phyloP scores from a whole-genome alignment of 1,284 basidiomycete species.

The Polyporus tsugae region DNA sequence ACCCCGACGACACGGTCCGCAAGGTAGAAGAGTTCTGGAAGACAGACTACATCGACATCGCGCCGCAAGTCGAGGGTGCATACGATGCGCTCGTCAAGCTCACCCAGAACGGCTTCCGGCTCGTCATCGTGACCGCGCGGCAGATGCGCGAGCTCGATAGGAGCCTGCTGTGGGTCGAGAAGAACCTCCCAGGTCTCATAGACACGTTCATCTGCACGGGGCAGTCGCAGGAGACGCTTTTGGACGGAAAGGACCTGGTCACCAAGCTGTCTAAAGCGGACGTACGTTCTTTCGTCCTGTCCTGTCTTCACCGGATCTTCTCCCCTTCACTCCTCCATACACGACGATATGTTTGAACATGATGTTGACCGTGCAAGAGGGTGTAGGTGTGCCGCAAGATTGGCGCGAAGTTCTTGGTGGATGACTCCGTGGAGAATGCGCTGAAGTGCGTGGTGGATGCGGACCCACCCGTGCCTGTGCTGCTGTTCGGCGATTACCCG shows the following conservation, averaged over 20 bases:
- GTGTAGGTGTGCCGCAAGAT: slow-evolving; percentile 69
- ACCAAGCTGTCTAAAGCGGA: slow-evolving; percentile 76
- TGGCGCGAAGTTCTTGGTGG: slow-evolving; percentile 71
- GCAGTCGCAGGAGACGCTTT: slow-evolving; percentile 66
- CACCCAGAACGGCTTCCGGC: slow-evolving; percentile 68
- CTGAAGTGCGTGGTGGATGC: slow-evolving; percentile 56
- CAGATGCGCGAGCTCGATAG: slow-evolving; percentile 62
- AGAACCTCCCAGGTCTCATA: slow-evolving; percentile 74
- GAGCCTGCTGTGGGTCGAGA: slow-evolving; percentile 74
- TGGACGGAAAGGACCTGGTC: slow-evolving; percentile 57
- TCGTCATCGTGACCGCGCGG: slow-evolving; percentile 82
- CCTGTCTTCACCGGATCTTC: not conserved
- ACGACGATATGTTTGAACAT: too few relatives aligned
- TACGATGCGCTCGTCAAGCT: slow-evolving; percentile 64
- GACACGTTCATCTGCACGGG: slow-evolving; percentile 80
- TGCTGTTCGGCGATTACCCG: slow-evolving; percentile 80
- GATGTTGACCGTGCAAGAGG: not conserved
- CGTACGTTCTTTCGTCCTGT: slow-evolving; percentile 45
- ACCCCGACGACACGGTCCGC: slow-evolving; percentile 61
- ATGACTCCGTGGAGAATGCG: slow-evolving; percentile 84
- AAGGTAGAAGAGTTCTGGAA: slow-evolving; percentile 72
- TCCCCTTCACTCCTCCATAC: too few relatives aligned
- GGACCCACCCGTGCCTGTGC: slow-evolving; percentile 56
- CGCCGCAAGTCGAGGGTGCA: slow-evolving; percentile 71
- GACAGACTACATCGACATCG: slow-evolving; percentile 58